Evolutionary conservation across 495 filamentous ascomycete species (phyloP).

Genomic region (Lasiosphaeria hispida): DNA sequence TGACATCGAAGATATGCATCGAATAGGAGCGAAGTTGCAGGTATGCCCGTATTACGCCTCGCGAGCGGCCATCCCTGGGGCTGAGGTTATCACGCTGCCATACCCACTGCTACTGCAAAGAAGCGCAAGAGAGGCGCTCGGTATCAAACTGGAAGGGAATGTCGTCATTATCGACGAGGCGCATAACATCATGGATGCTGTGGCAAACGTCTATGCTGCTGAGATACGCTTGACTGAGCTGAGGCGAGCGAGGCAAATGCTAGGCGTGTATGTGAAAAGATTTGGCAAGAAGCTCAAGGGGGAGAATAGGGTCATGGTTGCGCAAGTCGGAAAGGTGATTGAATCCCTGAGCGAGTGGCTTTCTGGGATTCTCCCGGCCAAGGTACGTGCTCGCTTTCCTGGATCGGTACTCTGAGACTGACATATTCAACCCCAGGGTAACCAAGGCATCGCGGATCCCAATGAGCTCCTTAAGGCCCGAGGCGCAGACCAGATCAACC

Average conservation of each 20-base stretch:
- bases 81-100: constrained; percentile 91
- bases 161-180: constrained; percentile 95
- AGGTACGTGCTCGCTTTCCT: constrained; percentile 31
- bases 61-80: constrained; percentile 72
- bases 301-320: constrained; percentile 88
- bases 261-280: constrained; percentile 79
- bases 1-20: constrained; percentile 89
- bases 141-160: constrained; percentile 80
- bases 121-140: constrained; percentile 83
- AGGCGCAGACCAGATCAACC: constrained; percentile 91
- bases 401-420: background rate
- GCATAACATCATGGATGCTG: constrained; percentile 95
- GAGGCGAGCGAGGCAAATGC: constrained; percentile 64
- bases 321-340: constrained; percentile 77
- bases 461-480: constrained; percentile 75
- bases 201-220: constrained; percentile 81
- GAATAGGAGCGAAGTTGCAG: constrained; percentile 71
- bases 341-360: constrained; percentile 72
- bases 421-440: constrained; percentile 25
- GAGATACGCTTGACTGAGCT: constrained; percentile 72
- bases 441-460: constrained; percentile 59
- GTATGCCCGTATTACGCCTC: constrained; percentile 97
- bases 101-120: constrained; percentile 89
- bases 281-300: constrained; percentile 83
- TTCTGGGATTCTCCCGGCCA: constrained; percentile 41